Base-by-base conservation (phyloP, 805 yeast species). In the Saccharomyces mikatae region DNA sequence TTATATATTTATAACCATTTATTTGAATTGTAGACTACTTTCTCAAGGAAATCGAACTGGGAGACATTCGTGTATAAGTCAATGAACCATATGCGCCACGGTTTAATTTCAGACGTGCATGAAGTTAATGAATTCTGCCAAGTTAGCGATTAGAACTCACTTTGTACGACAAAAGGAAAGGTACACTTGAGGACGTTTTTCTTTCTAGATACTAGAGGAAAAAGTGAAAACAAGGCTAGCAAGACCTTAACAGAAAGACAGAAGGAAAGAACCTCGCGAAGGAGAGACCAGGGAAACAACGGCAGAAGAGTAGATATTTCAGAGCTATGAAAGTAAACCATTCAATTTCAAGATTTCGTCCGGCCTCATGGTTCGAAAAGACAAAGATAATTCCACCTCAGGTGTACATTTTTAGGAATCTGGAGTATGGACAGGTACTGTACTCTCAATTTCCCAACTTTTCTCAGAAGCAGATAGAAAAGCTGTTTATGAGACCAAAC, bases 391-490 rank as follows among this genome's bases (percentile, higher is more conserved):
- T 81, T 69, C 95, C 89, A 2, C 96, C 97, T 9, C 91, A 86
- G 65, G 86, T 91, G 11, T 88, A 79, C 66, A 71, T 89, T 47
- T 92, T 87, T 76, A 81, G 94, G 67, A 90, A 91, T 74, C 71
- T 89, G 50, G 94, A 89, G 72, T 78, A 86, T 46, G 97, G 97
- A 4, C 97, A 91, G 74, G 95, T 90, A 21, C 71, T 89, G 10
- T 91, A 89, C 69, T 84, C 96, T 5, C 97, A 91, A 71, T 80
- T 87, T 11, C 94, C 96, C 44, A 77, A 76, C 56, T 76, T 67
- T 47, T 55, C 66, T 1, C 64, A 60, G 36, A 56, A 76, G 46
- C 86, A 86, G 68, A 82, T 88, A 57, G 80, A 83, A 56, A 76
- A 73, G 58, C 56, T 60, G 47, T 89, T 87, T 69, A 79, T 78